A percentile compares a stretch with the other conserved stretches of the same genome.
Evolutionary conservation across 192 early-diverging fungal genomes (phyloP).

Genomic region (Coemansia sp.): DNA sequence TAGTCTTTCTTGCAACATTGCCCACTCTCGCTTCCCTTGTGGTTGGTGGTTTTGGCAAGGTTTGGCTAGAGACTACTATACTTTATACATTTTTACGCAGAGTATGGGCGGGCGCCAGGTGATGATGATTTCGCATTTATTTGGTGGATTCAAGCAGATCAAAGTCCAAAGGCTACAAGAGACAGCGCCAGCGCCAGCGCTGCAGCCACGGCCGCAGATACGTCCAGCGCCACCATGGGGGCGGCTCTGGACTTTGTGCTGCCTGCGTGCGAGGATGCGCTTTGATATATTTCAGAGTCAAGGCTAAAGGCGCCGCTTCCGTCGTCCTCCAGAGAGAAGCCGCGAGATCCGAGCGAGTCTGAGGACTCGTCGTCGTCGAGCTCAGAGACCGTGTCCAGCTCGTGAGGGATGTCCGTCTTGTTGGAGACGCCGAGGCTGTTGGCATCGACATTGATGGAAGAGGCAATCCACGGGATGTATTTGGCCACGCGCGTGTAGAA

Average conservation of each 20-base stretch:
- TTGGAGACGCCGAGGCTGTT: constrained; percentile 17
- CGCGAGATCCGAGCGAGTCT: background rate
- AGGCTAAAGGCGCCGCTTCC: background rate
- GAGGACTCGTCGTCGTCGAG: too few species aligned
- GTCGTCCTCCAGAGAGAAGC: background rate
- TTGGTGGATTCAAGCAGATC: too few species aligned
- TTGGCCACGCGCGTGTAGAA: constrained; percentile 44
- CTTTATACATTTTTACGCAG: background rate
- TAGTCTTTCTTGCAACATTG: too few species aligned
- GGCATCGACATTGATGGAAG: constrained; percentile 13
- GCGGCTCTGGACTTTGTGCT: background rate
- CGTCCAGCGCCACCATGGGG: background rate
- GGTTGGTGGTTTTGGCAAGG: too few species aligned
- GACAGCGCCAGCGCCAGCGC: background rate
- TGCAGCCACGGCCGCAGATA: too few species aligned
- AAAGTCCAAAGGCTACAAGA: background rate
- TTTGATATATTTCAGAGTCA: background rate
- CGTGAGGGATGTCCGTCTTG: constrained; percentile 4
- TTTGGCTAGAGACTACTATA: background rate
- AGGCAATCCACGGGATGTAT: constrained; percentile 41
- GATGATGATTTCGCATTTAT: too few species aligned
- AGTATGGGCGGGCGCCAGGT: background rate
- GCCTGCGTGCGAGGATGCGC: background rate
- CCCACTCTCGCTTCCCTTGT: too few species aligned
- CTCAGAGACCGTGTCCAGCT: background rate